These are phyloP conservation scores for Coelastrella sp. DNA, from an alignment of 139 green algal genomes.

Conservation along the genomic window DNA sequence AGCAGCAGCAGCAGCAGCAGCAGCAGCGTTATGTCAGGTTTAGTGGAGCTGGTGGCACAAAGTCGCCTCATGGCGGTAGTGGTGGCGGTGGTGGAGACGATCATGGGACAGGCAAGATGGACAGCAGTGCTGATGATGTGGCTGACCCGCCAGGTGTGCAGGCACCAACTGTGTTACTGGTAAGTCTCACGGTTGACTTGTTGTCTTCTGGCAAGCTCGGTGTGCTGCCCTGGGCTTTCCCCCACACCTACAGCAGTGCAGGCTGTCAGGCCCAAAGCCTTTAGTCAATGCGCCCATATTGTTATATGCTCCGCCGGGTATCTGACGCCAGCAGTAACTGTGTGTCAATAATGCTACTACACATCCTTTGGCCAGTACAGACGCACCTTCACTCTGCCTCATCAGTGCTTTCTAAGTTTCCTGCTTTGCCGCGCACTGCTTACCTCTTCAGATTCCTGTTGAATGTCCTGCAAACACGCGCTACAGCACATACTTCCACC, in stretches of 20 bases:
- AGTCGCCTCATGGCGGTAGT: neutral
- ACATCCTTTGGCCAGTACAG: neutral
- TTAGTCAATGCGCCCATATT: too few species aligned
- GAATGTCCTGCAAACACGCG: neutral
- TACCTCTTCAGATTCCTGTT: neutral
- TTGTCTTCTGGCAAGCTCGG: neutral
- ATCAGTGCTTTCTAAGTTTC: neutral
- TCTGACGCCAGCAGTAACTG: too few species aligned
- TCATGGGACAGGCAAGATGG: neutral
- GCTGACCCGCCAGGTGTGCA: neutral
- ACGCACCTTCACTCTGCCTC: neutral
- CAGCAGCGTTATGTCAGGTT: neutral
- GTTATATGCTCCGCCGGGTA: too few species aligned
- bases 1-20: conserved; percentile 18
- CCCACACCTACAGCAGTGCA: too few species aligned
- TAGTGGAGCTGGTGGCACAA: neutral
- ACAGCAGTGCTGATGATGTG: neutral
- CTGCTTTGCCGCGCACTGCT: neutral
- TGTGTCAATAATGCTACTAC: neutral
- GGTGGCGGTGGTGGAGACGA: neutral
- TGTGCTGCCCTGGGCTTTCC: too few species aligned
- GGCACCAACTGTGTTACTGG: conserved; percentile 8
- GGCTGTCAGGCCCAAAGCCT: too few species aligned
- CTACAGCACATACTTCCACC: conserved; percentile 34
- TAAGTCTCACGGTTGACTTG: neutral